Conservation (phyloP, 108 stramenopile species). For the Fragilaria radians region DNA sequence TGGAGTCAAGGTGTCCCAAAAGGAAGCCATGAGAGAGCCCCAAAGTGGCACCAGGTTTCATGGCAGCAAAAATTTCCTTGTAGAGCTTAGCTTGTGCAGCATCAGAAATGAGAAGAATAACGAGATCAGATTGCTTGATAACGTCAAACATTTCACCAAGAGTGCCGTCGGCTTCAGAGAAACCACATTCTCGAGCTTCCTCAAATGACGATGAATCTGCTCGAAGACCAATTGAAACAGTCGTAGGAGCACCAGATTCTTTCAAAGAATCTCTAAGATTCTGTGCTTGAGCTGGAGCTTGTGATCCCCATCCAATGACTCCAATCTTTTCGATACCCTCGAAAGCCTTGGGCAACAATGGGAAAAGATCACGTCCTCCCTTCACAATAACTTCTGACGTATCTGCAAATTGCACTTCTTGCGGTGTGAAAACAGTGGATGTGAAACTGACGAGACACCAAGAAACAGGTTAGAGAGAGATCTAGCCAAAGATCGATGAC, state of each 20-base stretch:
- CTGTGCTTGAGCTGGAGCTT: constrained; percentile 97
- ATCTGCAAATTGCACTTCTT: constrained; percentile 80
- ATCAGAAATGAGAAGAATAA: constrained; percentile 95
- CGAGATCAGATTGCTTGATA: constrained; percentile 89
- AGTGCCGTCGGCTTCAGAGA: constrained; percentile 86
- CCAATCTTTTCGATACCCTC: constrained; percentile 94
- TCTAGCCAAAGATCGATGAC: background rate
- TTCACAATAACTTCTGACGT: constrained; percentile 94
- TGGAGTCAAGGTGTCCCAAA: constrained; percentile 93
- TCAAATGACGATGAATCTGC: constrained; percentile 88
- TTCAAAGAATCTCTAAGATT: constrained; percentile 89
- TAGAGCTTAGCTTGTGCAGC: constrained; percentile 92
- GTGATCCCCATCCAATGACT: constrained; percentile 98
- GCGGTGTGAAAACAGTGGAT: constrained; percentile 84
- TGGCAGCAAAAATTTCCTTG: constrained; percentile 95
- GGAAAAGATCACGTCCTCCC: constrained; percentile 96
- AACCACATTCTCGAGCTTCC: constrained; percentile 86
- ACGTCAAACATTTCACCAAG: constrained; percentile 97
- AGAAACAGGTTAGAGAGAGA: background rate
- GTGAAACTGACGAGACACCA: constrained; percentile 50
- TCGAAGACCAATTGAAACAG: constrained; percentile 91
- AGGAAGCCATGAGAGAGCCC: constrained; percentile 96
- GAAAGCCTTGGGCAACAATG: constrained; percentile 90
- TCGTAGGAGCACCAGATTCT: constrained; percentile 76
- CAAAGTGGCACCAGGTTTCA: constrained; percentile 96